Percentiles rank a stretch among this genome's conserved stretches.
Conservation (phyloP, 257 asterid genomes). For the Nicotiana sylvestris region DNA sequence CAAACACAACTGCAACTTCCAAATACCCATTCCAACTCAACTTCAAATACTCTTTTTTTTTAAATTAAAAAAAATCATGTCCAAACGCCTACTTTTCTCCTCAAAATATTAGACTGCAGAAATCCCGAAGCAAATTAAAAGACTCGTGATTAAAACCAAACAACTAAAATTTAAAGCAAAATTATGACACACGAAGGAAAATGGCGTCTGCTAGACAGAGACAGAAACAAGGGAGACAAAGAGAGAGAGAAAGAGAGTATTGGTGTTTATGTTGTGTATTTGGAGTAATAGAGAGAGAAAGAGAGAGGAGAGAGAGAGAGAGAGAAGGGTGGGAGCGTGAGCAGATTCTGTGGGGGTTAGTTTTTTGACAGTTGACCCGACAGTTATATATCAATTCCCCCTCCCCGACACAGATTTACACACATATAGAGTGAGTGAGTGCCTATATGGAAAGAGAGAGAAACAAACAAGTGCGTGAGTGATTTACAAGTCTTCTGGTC, state of each 20-base stretch:
- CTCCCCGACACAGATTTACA: slow-evolving; percentile 25
- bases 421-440: not conserved
- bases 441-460: slow-evolving; percentile 28
- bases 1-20: not conserved
- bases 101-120: not conserved
- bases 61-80: too few relatives aligned
- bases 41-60: not conserved
- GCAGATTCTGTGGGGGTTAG: slow-evolving; percentile 82
- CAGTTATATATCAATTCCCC: slow-evolving; percentile 38
- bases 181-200: slow-evolving; percentile 24
- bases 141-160: not conserved
- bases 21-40: not conserved
- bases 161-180: not conserved
- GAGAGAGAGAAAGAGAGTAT: slow-evolving; percentile 21
- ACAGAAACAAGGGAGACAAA: slow-evolving; percentile 49
- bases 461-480: slow-evolving; percentile 13
- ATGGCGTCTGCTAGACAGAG: slow-evolving; percentile 40
- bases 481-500: slow-evolving; percentile 23
- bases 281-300: slow-evolving; percentile 19
- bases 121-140: not conserved
- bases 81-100: not conserved
- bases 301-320: slow-evolving; percentile 13
- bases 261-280: not conserved
- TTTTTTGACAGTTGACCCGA: slow-evolving; percentile 85
- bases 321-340: slow-evolving; percentile 53